Conservation (phyloP, 345 rosid genomes). For the Eucalyptus rudis region DNA sequence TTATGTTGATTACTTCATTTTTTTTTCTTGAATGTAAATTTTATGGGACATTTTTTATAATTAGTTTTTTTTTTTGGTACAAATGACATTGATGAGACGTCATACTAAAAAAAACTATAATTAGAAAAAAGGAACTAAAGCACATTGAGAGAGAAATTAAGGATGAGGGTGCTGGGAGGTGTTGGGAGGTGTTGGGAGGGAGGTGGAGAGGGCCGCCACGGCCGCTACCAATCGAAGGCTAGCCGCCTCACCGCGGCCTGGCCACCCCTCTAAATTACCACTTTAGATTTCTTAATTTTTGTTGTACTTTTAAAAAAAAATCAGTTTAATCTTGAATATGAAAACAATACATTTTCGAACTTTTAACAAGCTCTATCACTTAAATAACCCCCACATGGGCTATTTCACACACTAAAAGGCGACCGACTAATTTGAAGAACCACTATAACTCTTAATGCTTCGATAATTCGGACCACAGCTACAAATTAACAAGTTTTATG, state of each 20-base stretch:
- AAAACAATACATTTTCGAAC: background rate
- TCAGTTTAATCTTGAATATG: background rate
- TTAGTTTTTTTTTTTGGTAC: background rate
- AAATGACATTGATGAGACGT: background rate
- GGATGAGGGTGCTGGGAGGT: background rate
- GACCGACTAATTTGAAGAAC: background rate
- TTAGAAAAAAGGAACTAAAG: background rate
- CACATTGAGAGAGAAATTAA: background rate
- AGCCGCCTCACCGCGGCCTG: background rate
- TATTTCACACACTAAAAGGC: background rate
- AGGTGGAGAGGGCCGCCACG: background rate
- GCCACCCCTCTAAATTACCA: background rate
- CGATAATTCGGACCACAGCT: background rate
- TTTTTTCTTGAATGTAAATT: too few relatives aligned
- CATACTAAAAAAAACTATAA: background rate
- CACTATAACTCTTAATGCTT: background rate
- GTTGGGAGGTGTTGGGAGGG: background rate
- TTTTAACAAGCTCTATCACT: background rate
- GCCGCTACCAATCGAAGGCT: background rate
- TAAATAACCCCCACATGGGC: background rate
- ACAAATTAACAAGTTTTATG: background rate
- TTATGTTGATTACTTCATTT: background rate
- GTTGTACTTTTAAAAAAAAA: too few relatives aligned
- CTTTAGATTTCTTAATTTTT: background rate
- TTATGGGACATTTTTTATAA: background rate